Base-by-base conservation (phyloP, 805 yeast genomes). In the Yamadazyma akitaensis region DNA sequence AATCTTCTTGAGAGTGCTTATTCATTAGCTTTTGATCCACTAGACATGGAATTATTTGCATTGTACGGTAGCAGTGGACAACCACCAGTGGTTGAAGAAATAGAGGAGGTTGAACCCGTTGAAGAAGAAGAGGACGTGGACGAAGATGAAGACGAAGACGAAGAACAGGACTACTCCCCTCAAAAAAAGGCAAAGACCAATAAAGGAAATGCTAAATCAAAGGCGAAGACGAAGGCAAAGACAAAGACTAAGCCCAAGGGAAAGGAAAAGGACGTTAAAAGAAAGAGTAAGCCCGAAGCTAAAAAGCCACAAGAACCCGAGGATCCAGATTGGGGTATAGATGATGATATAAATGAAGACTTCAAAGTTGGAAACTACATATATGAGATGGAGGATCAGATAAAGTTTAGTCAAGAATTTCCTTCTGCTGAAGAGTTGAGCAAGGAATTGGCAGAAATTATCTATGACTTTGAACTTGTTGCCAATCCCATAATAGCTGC, bases 1-100 rank as follows among this genome's bases (percentile, higher is more conserved):
- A 75, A 72, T 45, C 56, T 72, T 18, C 71, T 81, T 41, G 68
- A 65, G 41, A 61, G 61, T 42, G 86, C 86, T 1, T 82, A 79
- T 57, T 64, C 72, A 49, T 70, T 80, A 55, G 82, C 88, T 1
- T 57, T 68, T 24, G 59, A 64, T 36, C 76, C 77, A 3, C 73
- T 74, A 2, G 73, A 65, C 30, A 70, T 72, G 75, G 65, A 61
- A 10, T 47, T 62, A 14, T 72, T 72, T 56, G 72, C 67, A 18
- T 52, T 51, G 49, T 72, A 68, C 59, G 76, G 77, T 5, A 67
- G 74, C 19, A 57, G 50, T 37, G 73, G 71, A 0, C 76, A 77
- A 31, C 79, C 84, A 5, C 79, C 76, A 32, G 80, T 56, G 57
- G 56, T 50, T 28, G 52, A 49, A 45, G 58, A 56, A 43, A 56